These are phyloP conservation scores for Eremochloa ophiuroides DNA, from an alignment of 176 grass and related monocot species.

Conservation along the genomic window DNA sequence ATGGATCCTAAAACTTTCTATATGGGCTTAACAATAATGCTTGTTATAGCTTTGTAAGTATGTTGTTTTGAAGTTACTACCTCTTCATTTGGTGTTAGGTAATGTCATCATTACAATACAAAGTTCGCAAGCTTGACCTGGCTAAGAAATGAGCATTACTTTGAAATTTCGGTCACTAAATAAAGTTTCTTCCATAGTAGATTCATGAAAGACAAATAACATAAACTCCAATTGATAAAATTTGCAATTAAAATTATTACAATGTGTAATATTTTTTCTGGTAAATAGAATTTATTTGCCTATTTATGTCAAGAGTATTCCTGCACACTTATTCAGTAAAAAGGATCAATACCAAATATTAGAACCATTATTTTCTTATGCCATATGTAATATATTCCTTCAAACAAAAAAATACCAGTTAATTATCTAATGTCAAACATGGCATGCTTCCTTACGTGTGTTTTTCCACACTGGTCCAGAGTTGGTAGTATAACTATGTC, in stretches of 20 bases:
- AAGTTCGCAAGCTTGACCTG: background rate
- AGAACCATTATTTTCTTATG: background rate
- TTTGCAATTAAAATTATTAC: background rate
- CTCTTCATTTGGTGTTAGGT: background rate
- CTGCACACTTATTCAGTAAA: background rate
- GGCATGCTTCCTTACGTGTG: background rate
- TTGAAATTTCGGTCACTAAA: background rate
- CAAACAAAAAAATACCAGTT: too few relatives aligned
- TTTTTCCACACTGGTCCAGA: slow-evolving; percentile 4
- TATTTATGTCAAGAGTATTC: background rate
- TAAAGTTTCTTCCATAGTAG: background rate
- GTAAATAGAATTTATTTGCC: background rate
- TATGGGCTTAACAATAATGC: background rate
- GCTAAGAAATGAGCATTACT: background rate
- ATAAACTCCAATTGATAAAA: background rate
- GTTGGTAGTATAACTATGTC: slow-evolving; percentile 34
- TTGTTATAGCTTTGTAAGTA: background rate
- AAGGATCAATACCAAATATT: background rate
- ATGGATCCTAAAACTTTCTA: background rate
- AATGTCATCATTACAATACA: too few relatives aligned
- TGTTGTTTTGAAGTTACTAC: too few relatives aligned
- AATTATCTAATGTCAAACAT: background rate
- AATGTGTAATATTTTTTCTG: background rate
- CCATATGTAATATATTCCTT: background rate
- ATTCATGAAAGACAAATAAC: background rate